These are phyloP conservation scores for Plasmodium reichenowi DNA, from an alignment of 169 alveolate species.

Conservation along the genomic window DNA sequence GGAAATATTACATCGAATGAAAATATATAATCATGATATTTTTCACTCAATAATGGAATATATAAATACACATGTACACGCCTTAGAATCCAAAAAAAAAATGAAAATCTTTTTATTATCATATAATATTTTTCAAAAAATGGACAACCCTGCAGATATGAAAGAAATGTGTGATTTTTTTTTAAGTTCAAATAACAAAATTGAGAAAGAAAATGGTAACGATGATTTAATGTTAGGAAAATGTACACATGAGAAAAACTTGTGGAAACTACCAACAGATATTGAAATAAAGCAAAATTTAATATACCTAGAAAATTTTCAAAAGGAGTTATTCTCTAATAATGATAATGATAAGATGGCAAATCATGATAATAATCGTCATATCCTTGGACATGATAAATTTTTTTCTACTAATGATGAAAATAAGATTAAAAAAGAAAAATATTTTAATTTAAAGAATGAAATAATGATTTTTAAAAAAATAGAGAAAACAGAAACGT, in stretches of 20 bases:
- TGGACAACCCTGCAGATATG: constrained; percentile 7
- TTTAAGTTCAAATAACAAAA: constrained; percentile 5
- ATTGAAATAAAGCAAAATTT: constrained; percentile 24
- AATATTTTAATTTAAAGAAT: constrained; percentile 2
- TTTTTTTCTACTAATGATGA: not conserved
- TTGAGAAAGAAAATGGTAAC: not conserved
- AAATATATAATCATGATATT: constrained; percentile 33
- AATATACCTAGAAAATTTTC: not conserved
- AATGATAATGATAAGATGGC: not conserved
- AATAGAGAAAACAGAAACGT: constrained; percentile 27
- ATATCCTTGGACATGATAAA: too few relatives aligned
- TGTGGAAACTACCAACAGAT: constrained; percentile 22
- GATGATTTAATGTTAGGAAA: not conserved
- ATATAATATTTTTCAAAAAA: constrained; percentile 37
- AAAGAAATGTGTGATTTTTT: constrained; percentile 8
- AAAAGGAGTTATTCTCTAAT: not conserved
- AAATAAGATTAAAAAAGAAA: not conserved
- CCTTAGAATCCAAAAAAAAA: constrained; percentile 29
- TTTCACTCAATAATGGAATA: constrained; percentile 11
- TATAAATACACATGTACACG: constrained; percentile 19
- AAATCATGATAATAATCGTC: not conserved
- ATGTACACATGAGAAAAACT: too few relatives aligned
- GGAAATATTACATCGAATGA: constrained; percentile 14
- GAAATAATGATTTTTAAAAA: not conserved
- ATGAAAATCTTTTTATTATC: constrained; percentile 25